Evolutionary conservation across 352 stramenopile species (phyloP).

Genomic region (Phytophthora syringae): DNA sequence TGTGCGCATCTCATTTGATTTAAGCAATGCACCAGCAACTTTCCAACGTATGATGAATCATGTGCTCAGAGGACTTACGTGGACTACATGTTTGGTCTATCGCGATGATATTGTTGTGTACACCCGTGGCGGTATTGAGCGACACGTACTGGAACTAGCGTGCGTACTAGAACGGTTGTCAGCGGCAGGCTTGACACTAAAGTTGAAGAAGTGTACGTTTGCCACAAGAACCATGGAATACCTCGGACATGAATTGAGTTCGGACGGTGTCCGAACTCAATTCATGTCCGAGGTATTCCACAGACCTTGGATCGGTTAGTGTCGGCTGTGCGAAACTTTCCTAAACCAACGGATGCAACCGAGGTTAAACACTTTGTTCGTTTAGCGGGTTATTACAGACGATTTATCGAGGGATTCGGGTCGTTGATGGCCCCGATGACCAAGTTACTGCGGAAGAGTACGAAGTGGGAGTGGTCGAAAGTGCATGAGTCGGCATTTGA

Average conservation of each 20-base stretch:
- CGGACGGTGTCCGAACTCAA: no score
- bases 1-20: conserved; percentile 19
- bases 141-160: conserved; percentile 24
- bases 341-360: no score
- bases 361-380: no score
- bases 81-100: conserved; percentile 29
- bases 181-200: conserved; percentile 19
- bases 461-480: conserved; percentile 25
- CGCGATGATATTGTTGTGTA: conserved; percentile 32
- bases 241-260: conserved; percentile 25
- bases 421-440: no score
- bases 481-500: conserved; percentile 2
- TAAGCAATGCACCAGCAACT: conserved; percentile 24
- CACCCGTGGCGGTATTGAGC: conserved; percentile 12
- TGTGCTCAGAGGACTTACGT: conserved; percentile 26
- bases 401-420: no score
- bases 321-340: no score
- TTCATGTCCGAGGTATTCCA: no score
- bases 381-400: no score
- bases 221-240: conserved; percentile 20
- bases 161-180: conserved; percentile 23
- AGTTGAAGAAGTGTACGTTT: conserved; percentile 33
- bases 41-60: conserved; percentile 37
- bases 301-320: no score
- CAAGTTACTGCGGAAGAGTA: no score